phyloP scores from a whole-genome alignment of 495 filamentous ascomycete species.

The Neurospora discreta region DNA sequence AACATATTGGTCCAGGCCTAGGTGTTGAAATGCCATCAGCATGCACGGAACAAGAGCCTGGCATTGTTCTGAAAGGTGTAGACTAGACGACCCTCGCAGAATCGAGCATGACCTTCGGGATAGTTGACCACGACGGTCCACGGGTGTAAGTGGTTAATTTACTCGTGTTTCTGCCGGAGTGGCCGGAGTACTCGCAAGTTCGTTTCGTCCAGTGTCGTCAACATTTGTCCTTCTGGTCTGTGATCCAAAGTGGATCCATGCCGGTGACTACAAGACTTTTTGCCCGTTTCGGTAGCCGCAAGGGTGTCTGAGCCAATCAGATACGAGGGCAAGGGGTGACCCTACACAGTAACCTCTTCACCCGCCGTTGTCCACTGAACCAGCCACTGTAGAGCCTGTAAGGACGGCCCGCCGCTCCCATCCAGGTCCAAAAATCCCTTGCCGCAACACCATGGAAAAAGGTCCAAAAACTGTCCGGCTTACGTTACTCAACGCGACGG shows the following conservation, averaged over 20 bases:
- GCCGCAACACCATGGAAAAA: not conserved
- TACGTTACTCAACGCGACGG: not conserved
- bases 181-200: not conserved
- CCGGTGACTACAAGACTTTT: not conserved
- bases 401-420: not conserved
- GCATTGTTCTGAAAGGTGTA: no score
- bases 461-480: not conserved
- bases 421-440: not conserved
- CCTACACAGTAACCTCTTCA: not conserved
- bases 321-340: not conserved
- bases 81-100: no score
- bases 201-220: not conserved
- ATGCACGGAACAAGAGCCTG: not conserved
- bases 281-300: not conserved
- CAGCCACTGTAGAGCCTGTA: not conserved
- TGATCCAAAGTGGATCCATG: not conserved
- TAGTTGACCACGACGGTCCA: not conserved
- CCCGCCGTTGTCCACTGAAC: not conserved
- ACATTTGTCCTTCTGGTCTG: not conserved
- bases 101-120: not conserved
- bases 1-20: not conserved
- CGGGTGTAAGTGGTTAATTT: no score
- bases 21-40: not conserved
- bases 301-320: not conserved
- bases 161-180: no score